phyloP scores from a whole-genome alignment of 23 red algal genomes.

The Cyanidioschyzon merolae region DNA sequence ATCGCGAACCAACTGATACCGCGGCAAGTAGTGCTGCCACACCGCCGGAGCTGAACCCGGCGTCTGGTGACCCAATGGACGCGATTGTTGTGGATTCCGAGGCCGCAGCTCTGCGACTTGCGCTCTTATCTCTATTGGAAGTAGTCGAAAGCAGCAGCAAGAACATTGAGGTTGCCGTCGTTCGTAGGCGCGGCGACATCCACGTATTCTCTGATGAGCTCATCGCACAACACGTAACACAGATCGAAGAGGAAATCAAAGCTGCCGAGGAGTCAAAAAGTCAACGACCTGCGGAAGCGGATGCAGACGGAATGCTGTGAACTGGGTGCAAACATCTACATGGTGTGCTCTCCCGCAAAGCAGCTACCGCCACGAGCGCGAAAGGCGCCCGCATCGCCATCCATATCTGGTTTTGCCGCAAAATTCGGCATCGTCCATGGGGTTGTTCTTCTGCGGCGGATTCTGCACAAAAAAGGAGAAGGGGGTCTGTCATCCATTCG shows the following conservation, averaged over 20 bases:
- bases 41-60: not conserved
- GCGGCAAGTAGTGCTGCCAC: not conserved
- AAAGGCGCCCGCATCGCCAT: no score
- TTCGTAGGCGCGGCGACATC: constrained; percentile 39
- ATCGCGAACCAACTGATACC: constrained; percentile 42
- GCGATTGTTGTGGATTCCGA: constrained; percentile 10
- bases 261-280: constrained; percentile 61
- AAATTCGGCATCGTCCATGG: no score
- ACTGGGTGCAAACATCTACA: no score
- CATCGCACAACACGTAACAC: constrained; percentile 48
- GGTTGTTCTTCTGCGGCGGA: no score
- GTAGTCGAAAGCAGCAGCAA: constrained; percentile 87
- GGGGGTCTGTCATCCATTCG: no score
- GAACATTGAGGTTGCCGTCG: constrained; percentile 84
- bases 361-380: no score
- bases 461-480: no score
- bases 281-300: not conserved
- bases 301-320: no score
- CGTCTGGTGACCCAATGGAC: no score
- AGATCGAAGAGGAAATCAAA: constrained; percentile 82
- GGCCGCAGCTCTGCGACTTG: constrained; percentile 57
- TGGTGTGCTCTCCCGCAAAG: no score
- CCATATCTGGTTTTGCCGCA: no score
- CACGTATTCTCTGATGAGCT: constrained; percentile 44
- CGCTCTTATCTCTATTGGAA: constrained; percentile 78